Base-by-base conservation (phyloP, 148 eudicot species). In the Bassia scoparia region DNA sequence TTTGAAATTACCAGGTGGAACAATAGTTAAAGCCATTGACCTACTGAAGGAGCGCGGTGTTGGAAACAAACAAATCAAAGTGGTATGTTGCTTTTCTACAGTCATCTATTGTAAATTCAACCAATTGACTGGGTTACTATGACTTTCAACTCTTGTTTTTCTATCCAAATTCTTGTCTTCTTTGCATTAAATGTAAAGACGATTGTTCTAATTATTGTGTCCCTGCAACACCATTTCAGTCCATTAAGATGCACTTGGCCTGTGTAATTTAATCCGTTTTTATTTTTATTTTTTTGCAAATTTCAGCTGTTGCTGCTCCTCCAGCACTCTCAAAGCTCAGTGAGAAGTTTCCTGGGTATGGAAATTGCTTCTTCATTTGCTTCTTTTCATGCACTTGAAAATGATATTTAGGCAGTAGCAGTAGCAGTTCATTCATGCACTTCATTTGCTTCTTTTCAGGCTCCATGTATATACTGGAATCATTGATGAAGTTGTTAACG, bases 301-400 rank as follows among this genome's bases (percentile, higher is more conserved):
- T 95, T 72, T 87, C 87, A 53, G 97, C 93, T 48, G 91, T 89
- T 46, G 97, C 93, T 72, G 90, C 96, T 75, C 97, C 98, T 74
- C 98, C 98, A 56, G 97, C 98, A 24, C 97, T 90, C 34, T 82
- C 85, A 71, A 90, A 93, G 84, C 92, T 93, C 68, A 88, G 95
- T 53, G 97, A 93, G 76, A 89, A 89, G 53, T 93, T 89, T 69
- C 98, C 95, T 0, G 97, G 98, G 98, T 93, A 84, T 80, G 74
- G 24, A 54, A 53, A 26, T 41, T 61, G 11, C 27, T 61, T 61
- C 38, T 14, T 49, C 21, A 15, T n/a, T 55, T 11, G 14, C 53
- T 49, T 16, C 34, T 41, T 38, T 9, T 30, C n/a, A n/a, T n/a
- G n/a, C n/a, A n/a, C n/a, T n/a, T n/a, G n/a, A 26, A 38, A 30